Evolutionary conservation across 495 filamentous ascomycete genomes (phyloP).

Genomic region (Articulospora tetracladia): DNA sequence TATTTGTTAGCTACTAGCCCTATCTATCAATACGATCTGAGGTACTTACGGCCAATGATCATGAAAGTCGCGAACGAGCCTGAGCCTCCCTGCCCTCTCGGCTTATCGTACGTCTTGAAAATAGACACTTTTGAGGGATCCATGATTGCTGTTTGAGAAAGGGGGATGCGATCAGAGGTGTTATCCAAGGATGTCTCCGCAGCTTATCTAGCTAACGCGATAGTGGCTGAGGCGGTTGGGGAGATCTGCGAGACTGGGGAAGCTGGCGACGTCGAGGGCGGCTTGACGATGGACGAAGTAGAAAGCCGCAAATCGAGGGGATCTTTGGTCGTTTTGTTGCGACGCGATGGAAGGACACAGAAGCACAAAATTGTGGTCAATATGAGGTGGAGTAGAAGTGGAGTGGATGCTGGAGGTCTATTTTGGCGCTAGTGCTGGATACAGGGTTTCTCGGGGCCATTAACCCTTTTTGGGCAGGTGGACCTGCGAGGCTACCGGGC

Average conservation of each 20-base stretch:
- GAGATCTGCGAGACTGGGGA: neutral
- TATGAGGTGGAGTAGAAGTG: neutral
- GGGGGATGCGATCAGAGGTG: neutral
- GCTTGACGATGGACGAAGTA: neutral
- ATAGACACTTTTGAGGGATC: conserved; percentile 24
- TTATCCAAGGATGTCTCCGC: neutral
- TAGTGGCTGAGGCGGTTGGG: neutral
- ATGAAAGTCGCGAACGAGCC: conserved; percentile 85
- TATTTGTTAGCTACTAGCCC: no score
- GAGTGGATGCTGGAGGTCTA: neutral
- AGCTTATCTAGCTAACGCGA: neutral
- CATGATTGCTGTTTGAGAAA: conserved; percentile 10
- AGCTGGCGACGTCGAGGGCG: neutral
- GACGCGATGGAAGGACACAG: neutral
- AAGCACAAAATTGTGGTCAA: neutral
- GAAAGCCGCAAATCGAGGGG: neutral
- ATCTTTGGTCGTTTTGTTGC: neutral
- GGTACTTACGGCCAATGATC: conserved; percentile 81
- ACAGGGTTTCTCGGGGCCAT: neutral
- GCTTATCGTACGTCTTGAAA: conserved; percentile 27
- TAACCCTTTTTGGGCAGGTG: neutral
- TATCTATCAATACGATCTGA: no score
- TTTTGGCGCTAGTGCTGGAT: neutral
- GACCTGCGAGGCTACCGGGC: neutral
- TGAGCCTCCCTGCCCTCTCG: conserved; percentile 30